Percentiles rank a stretch among this genome's conserved stretches.
phyloP scores from a whole-genome alignment of 2,329 filamentous ascomycete genomes.

The Verticillium nonalfalfae region DNA sequence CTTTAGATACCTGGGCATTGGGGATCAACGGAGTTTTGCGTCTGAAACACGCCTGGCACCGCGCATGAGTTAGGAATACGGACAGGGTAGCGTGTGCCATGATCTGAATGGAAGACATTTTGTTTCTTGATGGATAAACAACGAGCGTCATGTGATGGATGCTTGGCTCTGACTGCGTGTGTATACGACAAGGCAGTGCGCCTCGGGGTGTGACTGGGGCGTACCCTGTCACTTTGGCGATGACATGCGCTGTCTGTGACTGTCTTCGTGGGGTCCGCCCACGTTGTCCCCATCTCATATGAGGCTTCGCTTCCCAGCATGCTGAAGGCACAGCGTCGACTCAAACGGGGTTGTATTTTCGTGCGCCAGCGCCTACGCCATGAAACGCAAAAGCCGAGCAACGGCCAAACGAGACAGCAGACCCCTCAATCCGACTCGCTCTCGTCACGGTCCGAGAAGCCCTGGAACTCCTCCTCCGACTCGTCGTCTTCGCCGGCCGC shows the following conservation, averaged over 20 bases:
- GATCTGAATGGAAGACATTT: no score
- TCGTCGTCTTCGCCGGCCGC: slow-evolving; percentile 24
- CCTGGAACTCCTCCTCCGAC: slow-evolving; percentile 51
- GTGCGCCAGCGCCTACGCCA: no score
- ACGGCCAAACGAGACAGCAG: no score
- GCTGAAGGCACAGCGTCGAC: no score
- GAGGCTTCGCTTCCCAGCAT: not conserved
- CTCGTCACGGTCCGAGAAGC: slow-evolving; percentile 39
- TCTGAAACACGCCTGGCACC: not conserved
- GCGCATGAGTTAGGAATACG: not conserved
- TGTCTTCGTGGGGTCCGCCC: no score
- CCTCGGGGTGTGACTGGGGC: no score
- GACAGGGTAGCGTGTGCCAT: not conserved
- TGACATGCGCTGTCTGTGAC: no score
- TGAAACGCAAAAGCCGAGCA: no score
- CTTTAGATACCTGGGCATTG: not conserved
- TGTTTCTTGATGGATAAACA: not conserved
- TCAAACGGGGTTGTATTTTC: no score
- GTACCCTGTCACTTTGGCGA: no score
- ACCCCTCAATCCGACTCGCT: not conserved
- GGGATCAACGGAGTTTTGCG: not conserved
- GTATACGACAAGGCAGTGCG: not conserved
- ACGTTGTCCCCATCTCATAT: no score
- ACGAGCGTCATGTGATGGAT: not conserved
- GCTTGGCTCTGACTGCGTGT: not conserved